Base-by-base conservation (phyloP, 768 basidiomycete genomes). In the Xanthoconium stramineum region DNA sequence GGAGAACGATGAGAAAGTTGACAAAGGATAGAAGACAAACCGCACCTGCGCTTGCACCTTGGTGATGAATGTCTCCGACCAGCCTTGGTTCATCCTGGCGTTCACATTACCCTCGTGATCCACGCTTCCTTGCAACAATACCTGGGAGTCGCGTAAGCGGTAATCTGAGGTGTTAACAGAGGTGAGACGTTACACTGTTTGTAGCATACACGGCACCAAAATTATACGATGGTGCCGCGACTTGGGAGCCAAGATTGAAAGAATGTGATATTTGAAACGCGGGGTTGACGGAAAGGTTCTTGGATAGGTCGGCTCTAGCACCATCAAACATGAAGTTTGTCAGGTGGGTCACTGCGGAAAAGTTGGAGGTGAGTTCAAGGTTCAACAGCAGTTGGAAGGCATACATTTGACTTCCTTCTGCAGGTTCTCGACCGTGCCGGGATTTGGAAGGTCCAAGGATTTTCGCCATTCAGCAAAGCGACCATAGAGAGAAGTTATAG, bases 221-320 rank as follows among this genome's bases (percentile, higher is more conserved):
- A 73, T 93, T 94, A 75, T 99, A 99, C 32, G 88, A 89, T 14
- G 96, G 82, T 2, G 92, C 83, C 0, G 80, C 73, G n/a, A 86
- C 83, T 71, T 90, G 88, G 19, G 92, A 93, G 19, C 93, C 97
- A 55, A 98, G 78, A 56, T 86, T 80, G 76, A 99, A 98, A 24
- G 94, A 91, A 73, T 99, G 97, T 58, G 94, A 95, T 65, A 98
- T 89, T 78, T 98, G 96, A 83, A 98, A 98, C 49, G 91, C 84
- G n/a, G 97, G 97, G 72, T 85, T 91, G 72, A 89, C 81, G 30
- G 94, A 96, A 64, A 98, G 79, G 64, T 83, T 88, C 77, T 98
- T 99, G 47, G 91, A 89, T 64, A 98, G 79, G 78, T 99, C 97
- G 33, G 96, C 97, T 63, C 95, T 82, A 29, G 90, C 97, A 61